Conservation (phyloP, 2,329 filamentous ascomycete genomes). For the Aspergillus flavus region DNA sequence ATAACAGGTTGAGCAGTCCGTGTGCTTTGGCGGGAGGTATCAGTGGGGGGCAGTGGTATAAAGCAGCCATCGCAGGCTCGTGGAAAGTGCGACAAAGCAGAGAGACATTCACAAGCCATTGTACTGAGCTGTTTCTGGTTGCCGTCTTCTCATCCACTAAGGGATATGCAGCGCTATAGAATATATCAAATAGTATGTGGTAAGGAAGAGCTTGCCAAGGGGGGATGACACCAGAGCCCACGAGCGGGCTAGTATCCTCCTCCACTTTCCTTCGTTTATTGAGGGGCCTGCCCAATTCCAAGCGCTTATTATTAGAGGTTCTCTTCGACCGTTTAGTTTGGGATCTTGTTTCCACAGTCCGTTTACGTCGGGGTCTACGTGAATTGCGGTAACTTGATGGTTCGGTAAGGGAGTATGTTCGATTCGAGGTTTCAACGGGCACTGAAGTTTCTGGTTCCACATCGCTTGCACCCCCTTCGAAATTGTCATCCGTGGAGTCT, state of each 20-base stretch:
- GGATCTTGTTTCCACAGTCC: constrained; percentile 21
- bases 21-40: constrained; percentile 54
- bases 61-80: constrained; percentile 71
- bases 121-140: constrained; percentile 28
- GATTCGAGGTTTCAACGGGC: constrained; percentile 13
- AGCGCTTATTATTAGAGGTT: constrained; percentile 14
- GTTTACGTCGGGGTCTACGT: constrained; percentile 19
- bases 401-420: constrained; percentile 14
- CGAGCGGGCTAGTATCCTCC: constrained; percentile 15
- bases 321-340: constrained; percentile 25
- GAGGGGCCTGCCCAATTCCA: constrained; percentile 25
- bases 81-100: constrained; percentile 65
- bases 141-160: constrained; percentile 47
- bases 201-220: constrained; percentile 67
- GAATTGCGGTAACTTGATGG: constrained; percentile 10
- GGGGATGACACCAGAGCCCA: constrained; percentile 47
- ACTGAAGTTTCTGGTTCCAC: constrained; percentile 14
- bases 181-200: constrained; percentile 69
- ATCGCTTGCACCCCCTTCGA: constrained; percentile 18
- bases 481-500: constrained; percentile 35
- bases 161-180: constrained; percentile 66
- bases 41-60: constrained; percentile 72
- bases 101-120: constrained; percentile 68
- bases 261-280: constrained; percentile 31
- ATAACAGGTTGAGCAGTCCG: constrained; percentile 57